Base-by-base conservation (phyloP, 345 rosid genomes). In the Eucalyptus melliodora region DNA sequence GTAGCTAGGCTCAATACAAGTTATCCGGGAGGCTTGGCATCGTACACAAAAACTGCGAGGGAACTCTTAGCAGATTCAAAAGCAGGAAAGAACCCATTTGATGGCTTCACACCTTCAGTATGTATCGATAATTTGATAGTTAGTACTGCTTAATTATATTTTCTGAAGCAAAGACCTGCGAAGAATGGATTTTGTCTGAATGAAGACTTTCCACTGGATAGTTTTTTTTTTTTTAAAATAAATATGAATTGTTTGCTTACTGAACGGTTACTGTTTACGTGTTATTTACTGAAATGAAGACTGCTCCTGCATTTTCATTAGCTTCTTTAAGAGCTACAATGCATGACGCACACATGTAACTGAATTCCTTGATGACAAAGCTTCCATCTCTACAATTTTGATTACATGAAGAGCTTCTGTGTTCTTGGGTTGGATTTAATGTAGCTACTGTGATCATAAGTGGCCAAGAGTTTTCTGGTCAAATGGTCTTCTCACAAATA, bases 41-140 rank as follows among this genome's bases (percentile, higher is more conserved):
- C 96, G 0, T 97, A 98, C 88, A 92, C 97, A 89, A 94, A 93
- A 87, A 95, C 93, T 16, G 99, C 98, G 3, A 93, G 95, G 90
- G 95, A 94, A 94, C 98, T 98, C 45, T 94, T 98, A 47, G 98
- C 96, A 1, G 98, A 97, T 89, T 98, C 99, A 1, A 97, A 95
- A 94, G 91, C 92, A 53, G 99, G 99, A 89, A 96, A 96, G 92
- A 98, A 96, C 83, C 99, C 99, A 60, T 98, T 94, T 92, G 99
- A 97, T 91, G 99, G 99, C 82, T 98, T 97, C 92, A 93, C 95
- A 86, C 99, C 99, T 86, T 97, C 99, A 37, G 99, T 98, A 93
- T 91, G 94, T 92, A 7, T 50, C 30, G 34, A 59, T 86, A 40
- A 51, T 24, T 87, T 89, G 62, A 31, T 42, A 31, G 50, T 88